Conservation (phyloP, 306 rosid species). For the Cicer arietinum region DNA sequence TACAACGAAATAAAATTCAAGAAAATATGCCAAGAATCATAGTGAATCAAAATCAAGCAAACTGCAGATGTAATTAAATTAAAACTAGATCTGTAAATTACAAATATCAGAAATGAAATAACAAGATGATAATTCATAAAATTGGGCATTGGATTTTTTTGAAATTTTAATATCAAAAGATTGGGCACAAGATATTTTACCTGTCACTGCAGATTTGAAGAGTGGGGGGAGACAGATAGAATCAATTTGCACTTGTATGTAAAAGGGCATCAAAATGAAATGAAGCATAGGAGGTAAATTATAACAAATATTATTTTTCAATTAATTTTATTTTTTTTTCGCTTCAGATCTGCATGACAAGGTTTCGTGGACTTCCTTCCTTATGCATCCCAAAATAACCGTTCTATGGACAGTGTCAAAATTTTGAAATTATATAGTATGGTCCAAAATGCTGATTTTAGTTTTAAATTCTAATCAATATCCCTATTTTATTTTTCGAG, state of each 20-base stretch:
- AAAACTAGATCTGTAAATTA: not conserved
- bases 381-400: conserved; percentile 53
- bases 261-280: conserved; percentile 40
- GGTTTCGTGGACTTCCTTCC: conserved; percentile 45
- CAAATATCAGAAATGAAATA: conserved; percentile 21
- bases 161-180: not conserved
- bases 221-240: conserved; percentile 4
- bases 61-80: not conserved
- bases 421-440: no score
- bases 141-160: not conserved
- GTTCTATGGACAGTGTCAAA: conserved; percentile 31
- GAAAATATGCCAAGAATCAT: not conserved
- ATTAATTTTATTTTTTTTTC: not conserved
- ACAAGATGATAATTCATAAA: conserved; percentile 27
- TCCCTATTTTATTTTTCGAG: no score
- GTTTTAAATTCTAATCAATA: no score
- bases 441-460: no score
- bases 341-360: conserved; percentile 48
- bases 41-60: conserved; percentile 23
- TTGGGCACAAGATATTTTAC: conserved; percentile 35
- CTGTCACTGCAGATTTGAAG: conserved; percentile 43
- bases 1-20: conserved; percentile 23
- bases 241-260: conserved; percentile 30
- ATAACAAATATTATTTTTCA: not conserved
- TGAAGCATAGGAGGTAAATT: conserved; percentile 35